Conservation (phyloP, 2,329 filamentous ascomycete genomes). For the Xenoacremonium recifei region DNA sequence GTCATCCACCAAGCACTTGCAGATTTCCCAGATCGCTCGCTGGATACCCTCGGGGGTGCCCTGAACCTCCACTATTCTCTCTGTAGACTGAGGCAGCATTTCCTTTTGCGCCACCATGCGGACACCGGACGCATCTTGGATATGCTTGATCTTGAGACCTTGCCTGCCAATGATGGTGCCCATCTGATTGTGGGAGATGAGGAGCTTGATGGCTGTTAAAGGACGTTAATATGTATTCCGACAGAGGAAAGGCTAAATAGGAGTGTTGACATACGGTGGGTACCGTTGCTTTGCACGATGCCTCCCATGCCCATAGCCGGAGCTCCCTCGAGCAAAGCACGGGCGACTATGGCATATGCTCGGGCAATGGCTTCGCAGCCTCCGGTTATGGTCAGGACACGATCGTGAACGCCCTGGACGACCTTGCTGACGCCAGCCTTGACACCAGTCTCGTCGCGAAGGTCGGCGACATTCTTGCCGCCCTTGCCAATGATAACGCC, state of each 20-base stretch:
- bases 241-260: not conserved
- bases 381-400: conserved; percentile 92
- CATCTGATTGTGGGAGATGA: conserved; percentile 99
- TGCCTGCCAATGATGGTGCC: conserved; percentile 97
- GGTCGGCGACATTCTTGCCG: conserved; percentile 95
- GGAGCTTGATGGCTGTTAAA: conserved; percentile 80
- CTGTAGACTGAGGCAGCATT: conserved; percentile 98
- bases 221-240: not conserved
- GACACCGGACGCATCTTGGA: conserved; percentile 93
- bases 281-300: conserved; percentile 80
- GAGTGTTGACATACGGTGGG: conserved; percentile 68
- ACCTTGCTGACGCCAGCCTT: conserved; percentile 99
- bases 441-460: conserved; percentile 95
- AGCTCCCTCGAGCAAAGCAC: conserved; percentile 86
- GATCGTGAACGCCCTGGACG: conserved; percentile 94
- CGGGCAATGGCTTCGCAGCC: conserved; percentile 84
- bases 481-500: conserved; percentile 99
- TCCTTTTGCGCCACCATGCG: conserved; percentile 99
- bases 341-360: conserved; percentile 91
- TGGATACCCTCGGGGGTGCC: conserved; percentile 94
- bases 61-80: conserved; percentile 95
- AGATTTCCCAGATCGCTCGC: conserved; percentile 97
- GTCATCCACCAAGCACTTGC: conserved; percentile 96
- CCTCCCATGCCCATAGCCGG: conserved; percentile 96
- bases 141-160: conserved; percentile 98